Conservation (phyloP, 1,139 yeast species). For the Arxiozyma telluris region DNA sequence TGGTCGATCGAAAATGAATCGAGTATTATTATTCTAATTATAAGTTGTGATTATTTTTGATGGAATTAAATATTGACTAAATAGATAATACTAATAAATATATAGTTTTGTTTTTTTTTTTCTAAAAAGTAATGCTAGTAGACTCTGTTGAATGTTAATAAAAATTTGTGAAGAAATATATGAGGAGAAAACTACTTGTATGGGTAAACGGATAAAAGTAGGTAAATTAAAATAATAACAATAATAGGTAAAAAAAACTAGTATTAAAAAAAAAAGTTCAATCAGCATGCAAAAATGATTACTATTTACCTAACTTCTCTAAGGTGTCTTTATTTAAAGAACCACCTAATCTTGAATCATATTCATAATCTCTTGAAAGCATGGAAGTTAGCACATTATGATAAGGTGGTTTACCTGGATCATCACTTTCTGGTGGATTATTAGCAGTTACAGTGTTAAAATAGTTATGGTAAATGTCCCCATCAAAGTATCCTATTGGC, state of each 20-base stretch:
- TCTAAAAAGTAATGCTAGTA: background rate
- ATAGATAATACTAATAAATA: too few species aligned
- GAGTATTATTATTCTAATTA: background rate
- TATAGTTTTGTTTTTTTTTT: too few species aligned
- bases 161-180: too few species aligned
- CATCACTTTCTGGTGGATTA: constrained; percentile 36
- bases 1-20: too few species aligned
- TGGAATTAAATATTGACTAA: background rate
- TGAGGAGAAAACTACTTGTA: background rate
- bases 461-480: constrained; percentile 79
- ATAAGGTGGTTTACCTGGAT: constrained; percentile 54
- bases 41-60: background rate
- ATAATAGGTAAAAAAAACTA: background rate
- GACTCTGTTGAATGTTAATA: background rate
- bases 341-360: constrained; percentile 42
- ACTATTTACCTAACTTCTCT: constrained; percentile 26
- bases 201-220: background rate
- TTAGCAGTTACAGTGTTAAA: constrained; percentile 42
- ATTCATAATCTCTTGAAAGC: constrained; percentile 42
- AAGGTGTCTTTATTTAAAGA: constrained; percentile 40
- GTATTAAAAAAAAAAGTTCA: background rate
- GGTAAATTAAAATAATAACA: background rate
- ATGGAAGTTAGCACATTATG: constrained; percentile 41
- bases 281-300: background rate
- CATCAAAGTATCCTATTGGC: constrained; percentile 75